Percentiles rank a stretch among this genome's conserved stretches.
Evolutionary conservation across 1,284 basidiomycete species (phyloP).

Genomic region (Xerocomus alliaceus): DNA sequence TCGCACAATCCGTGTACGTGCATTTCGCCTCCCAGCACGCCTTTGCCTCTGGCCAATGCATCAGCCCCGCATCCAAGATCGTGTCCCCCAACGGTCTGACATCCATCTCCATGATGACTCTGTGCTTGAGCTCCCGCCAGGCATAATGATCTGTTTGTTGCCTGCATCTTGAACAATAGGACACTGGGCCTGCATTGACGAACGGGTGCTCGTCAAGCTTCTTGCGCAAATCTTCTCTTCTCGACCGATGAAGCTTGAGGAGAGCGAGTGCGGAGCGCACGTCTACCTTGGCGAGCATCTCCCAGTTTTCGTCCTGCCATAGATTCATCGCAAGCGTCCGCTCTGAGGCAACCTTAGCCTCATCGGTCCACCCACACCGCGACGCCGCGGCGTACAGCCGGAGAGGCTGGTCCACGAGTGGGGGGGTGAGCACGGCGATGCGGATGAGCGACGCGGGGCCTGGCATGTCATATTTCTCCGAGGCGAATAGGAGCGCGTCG

Average conservation of each 20-base stretch:
- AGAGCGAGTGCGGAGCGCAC: constrained; percentile 59
- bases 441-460: constrained; percentile 64
- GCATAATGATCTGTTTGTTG: constrained; percentile 59
- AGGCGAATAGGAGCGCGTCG: constrained; percentile 62
- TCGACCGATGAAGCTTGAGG: constrained; percentile 56
- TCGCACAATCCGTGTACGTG: constrained; percentile 49
- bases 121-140: constrained; percentile 67
- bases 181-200: constrained; percentile 52
- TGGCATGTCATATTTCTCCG: constrained; percentile 73
- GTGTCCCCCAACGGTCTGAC: constrained; percentile 63
- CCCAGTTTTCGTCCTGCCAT: constrained; percentile 52
- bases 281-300: constrained; percentile 54
- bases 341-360: constrained; percentile 57
- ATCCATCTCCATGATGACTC: constrained; percentile 63
- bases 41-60: constrained; percentile 61
- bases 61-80: constrained; percentile 53
- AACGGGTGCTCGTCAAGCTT: constrained; percentile 64
- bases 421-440: constrained; percentile 56
- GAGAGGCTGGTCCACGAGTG: constrained; percentile 57
- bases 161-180: constrained; percentile 56
- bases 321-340: constrained; percentile 57
- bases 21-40: constrained; percentile 67
- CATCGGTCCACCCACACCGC: constrained; percentile 63
- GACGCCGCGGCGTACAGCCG: constrained; percentile 62
- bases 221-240: constrained; percentile 55